Evolutionary conservation across 306 rosid genomes (phyloP), one percentile per base, ranked within the genome.

Genomic region (Lathyrus sativus): DNA sequence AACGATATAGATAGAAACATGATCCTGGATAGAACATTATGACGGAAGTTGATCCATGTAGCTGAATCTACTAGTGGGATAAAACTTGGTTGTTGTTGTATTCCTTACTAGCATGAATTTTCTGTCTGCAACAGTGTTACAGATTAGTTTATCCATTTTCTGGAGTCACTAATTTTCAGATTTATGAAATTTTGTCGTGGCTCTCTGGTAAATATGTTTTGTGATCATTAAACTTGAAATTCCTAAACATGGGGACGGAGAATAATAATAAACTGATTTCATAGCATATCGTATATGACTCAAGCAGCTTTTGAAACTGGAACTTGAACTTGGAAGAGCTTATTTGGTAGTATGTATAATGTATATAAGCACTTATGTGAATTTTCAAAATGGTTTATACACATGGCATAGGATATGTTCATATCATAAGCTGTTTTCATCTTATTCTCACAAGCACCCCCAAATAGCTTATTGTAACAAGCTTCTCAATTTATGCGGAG

Each of bases 231-330:
- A 73, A 31, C n/a, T 35, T 44, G 41, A 60, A 70, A 76, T 15
- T 65, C 41, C 57, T 39, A 8, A 62, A 53, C 54, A 31, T 5
- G 29, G 49, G 14, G 55, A 39, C 29, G 43, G 29, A 58, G 60
- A 60, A 65, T 41, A 74, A 49, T 59, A 22, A 35, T 60, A 26
- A 73, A n/a, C 31, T 29, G 49, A 31, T 64, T 57, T 37, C 28
- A 6, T 62, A 68, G 31, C 56, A 26, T 46, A 11, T 81, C 35
- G 48, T 46, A 4, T 13, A 61, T 5, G 50, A 44, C 9, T 46
- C 18, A 49, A 22, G 26, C 55, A 2, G 55, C 1, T 15, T 49
- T 49, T 49, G 26, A 7, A 35, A 35, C 9, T 35, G 2, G 39
- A 35, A 35, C 9, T 35, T 7, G 39, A 35, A 35, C 39, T 35